Percentiles rank a stretch among this genome's conserved stretches.
These are phyloP conservation scores for Ammopiptanthus mongolicus DNA, from an alignment of 306 rosid genomes.

Conservation along the genomic window DNA sequence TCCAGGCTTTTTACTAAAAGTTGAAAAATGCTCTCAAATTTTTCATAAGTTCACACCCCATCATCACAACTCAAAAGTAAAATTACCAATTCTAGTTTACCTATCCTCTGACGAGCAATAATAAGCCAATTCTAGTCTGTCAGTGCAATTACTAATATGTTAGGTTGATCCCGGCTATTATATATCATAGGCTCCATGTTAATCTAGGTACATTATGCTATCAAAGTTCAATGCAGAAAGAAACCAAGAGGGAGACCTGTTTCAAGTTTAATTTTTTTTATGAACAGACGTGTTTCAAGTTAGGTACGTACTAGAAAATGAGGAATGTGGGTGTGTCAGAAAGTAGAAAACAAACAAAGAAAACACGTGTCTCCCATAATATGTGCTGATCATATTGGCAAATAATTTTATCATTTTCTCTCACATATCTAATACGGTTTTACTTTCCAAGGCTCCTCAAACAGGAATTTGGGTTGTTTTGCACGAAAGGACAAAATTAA, in stretches of 20 bases:
- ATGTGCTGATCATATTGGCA: constrained; percentile 29
- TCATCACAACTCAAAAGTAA: constrained; percentile 2
- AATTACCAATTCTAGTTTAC: constrained; percentile 12
- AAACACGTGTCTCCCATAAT: constrained; percentile 32
- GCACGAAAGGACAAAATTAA: constrained; percentile 4
- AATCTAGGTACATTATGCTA: background rate
- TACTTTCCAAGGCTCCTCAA: background rate
- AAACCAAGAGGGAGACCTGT: background rate
- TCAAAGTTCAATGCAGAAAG: constrained; percentile 11
- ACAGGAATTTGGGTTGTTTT: constrained; percentile 4
- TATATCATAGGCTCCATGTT: constrained; percentile 3
- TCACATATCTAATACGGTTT: too few relatives aligned
- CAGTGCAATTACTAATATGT: background rate
- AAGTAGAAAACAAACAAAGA: constrained; percentile 20
- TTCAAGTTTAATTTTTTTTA: too few relatives aligned
- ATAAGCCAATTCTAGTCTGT: background rate
- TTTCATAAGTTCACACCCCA: background rate
- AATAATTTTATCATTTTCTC: too few relatives aligned
- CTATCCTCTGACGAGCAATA: constrained; percentile 13
- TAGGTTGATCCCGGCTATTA: background rate
- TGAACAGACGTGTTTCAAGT: too few relatives aligned
- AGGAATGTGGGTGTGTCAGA: constrained; percentile 17
- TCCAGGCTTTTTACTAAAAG: constrained; percentile 13
- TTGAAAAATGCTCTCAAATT: constrained; percentile 4
- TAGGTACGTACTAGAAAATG: constrained; percentile 3